Conservation (phyloP, 805 yeast species). For the Wickerhamomyces strasburgensis region DNA sequence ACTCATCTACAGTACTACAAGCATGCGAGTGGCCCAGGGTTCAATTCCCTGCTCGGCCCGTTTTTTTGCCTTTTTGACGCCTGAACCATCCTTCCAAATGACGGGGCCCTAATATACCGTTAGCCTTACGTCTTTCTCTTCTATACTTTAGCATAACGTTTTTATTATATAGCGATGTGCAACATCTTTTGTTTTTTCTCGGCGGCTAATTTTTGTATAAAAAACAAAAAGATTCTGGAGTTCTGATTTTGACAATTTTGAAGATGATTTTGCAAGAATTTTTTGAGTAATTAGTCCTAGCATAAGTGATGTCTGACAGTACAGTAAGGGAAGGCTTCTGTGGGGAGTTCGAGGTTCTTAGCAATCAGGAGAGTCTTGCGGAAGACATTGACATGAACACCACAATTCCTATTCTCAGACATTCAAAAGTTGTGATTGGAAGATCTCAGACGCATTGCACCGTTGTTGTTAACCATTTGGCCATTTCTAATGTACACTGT, state of each 20-base stretch:
- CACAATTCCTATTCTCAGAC: constrained; percentile 25
- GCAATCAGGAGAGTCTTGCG: constrained; percentile 1
- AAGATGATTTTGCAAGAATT: too few relatives aligned
- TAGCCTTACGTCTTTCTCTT: background rate
- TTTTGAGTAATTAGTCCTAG: too few relatives aligned
- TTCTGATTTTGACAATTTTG: too few relatives aligned
- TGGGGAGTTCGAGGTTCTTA: constrained; percentile 11
- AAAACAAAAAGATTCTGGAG: too few relatives aligned
- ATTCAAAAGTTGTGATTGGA: constrained; percentile 38
- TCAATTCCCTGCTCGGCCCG: constrained; percentile 31
- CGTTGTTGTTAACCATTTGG: constrained; percentile 31
- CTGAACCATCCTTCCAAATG: too few relatives aligned
- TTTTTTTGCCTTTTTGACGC: constrained; percentile 9
- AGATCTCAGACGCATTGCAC: constrained; percentile 32
- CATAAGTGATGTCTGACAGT: too few relatives aligned
- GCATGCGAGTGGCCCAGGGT: constrained; percentile 31
- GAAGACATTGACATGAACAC: constrained; percentile 1
- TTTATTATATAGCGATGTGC: too few relatives aligned
- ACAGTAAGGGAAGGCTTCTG: constrained; percentile 9
- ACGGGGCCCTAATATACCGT: too few relatives aligned
- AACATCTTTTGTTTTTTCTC: too few relatives aligned
- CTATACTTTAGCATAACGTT: too few relatives aligned
- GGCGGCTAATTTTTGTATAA: too few relatives aligned
- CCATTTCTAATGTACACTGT: constrained; percentile 45
- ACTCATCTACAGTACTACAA: constrained; percentile 12